Conservation (phyloP, 768 basidiomycete genomes). For the Calocybe cyanea region DNA sequence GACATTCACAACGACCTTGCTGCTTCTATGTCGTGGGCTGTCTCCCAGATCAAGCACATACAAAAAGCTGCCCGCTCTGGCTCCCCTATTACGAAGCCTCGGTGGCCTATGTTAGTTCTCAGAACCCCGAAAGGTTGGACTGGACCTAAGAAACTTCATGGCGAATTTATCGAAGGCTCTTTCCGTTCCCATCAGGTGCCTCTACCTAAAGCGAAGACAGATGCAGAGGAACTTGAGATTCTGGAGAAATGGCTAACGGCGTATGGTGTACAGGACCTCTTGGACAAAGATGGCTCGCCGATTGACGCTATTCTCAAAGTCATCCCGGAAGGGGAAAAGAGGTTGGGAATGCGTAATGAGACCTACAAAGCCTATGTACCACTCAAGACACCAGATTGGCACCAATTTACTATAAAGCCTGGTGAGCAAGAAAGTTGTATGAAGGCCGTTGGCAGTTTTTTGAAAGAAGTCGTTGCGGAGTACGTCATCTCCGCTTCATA, state of each 20-base stretch:
- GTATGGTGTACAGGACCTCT: slow-evolving; percentile 67
- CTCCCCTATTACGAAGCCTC: slow-evolving; percentile 79
- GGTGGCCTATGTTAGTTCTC: slow-evolving; percentile 85
- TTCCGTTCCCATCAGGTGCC: slow-evolving; percentile 91
- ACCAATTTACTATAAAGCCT: slow-evolving; percentile 42
- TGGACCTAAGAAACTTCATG: slow-evolving; percentile 62
- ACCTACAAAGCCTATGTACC: slow-evolving; percentile 59
- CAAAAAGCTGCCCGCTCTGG: slow-evolving; percentile 76
- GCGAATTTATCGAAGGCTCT: slow-evolving; percentile 75
- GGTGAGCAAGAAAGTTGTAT: slow-evolving; percentile 71
- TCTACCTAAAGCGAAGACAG: slow-evolving; percentile 65
- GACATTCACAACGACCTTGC: slow-evolving; percentile 78
- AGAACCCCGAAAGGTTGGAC: slow-evolving; percentile 84
- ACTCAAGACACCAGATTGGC: slow-evolving; percentile 67
- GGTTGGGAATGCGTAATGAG: slow-evolving; percentile 69
- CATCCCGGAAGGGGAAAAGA: slow-evolving; percentile 54
- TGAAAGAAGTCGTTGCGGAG: slow-evolving; percentile 55
- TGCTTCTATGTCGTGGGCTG: slow-evolving; percentile 78
- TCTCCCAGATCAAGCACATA: slow-evolving; percentile 69
- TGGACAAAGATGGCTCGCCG: slow-evolving; percentile 53
- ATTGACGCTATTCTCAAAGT: slow-evolving; percentile 52
- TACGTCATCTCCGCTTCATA: slow-evolving; percentile 23
- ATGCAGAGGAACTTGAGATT: slow-evolving; percentile 54
- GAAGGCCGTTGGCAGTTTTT: slow-evolving; percentile 59
- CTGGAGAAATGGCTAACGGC: slow-evolving; percentile 73